Percentiles rank a stretch among this genome's conserved stretches.
These are phyloP conservation scores for Leccinum longicurvipes DNA, from an alignment of 768 basidiomycete species.

Conservation along the genomic window DNA sequence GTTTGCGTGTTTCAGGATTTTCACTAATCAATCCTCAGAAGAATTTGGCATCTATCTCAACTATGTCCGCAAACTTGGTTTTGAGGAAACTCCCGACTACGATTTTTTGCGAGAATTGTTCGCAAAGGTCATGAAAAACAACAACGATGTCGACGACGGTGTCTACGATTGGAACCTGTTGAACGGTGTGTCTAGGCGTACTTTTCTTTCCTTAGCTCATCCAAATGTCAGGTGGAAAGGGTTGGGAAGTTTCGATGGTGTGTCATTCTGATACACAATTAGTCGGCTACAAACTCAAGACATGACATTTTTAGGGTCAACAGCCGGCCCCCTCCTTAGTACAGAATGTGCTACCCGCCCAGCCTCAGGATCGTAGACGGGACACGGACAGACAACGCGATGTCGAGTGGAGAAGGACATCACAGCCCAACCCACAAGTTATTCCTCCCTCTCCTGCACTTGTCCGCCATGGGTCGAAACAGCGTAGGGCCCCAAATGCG, in stretches of 20 bases:
- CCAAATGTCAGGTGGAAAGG: constrained; percentile 66
- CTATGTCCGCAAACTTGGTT: constrained; percentile 98
- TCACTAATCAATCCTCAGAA: constrained; percentile 48
- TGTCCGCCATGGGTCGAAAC: constrained; percentile 72
- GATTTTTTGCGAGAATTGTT: constrained; percentile 96
- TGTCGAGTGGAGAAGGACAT: constrained; percentile 60
- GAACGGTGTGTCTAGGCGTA: constrained; percentile 52
- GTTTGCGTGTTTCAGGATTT: not conserved
- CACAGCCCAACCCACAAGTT: constrained; percentile 52
- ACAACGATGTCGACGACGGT: constrained; percentile 87
- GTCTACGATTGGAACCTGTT: constrained; percentile 96
- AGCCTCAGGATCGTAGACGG: constrained; percentile 57
- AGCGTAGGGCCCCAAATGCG: constrained; percentile 57
- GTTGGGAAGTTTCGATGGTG: constrained; percentile 86
- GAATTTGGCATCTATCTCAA: constrained; percentile 99
- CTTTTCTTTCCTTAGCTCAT: constrained; percentile 5
- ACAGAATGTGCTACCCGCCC: constrained; percentile 49
- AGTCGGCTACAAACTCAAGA: constrained; percentile 6
- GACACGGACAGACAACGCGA: constrained; percentile 52
- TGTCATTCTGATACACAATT: constrained; percentile 27
- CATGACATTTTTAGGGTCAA: constrained; percentile 43
- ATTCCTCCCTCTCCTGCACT: constrained; percentile 76
- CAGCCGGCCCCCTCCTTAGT: constrained; percentile 64
- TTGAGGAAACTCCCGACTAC: constrained; percentile 99
- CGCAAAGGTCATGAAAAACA: constrained; percentile 88